These are phyloP conservation scores for Claviceps sp. DNA, from an alignment of 2,329 filamentous ascomycete species.

Conservation along the genomic window DNA sequence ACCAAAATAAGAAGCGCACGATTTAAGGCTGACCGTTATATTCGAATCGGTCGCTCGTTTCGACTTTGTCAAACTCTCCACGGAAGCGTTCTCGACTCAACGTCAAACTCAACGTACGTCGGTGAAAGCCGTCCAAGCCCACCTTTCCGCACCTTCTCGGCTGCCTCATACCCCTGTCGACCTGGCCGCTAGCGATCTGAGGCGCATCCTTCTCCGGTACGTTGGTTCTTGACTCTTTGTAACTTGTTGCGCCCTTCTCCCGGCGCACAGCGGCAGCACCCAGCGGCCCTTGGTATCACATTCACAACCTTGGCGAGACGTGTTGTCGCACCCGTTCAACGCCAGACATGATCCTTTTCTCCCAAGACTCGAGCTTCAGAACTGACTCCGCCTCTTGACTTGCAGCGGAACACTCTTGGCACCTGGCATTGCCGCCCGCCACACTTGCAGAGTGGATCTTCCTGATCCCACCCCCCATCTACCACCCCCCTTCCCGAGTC, in stretches of 20 bases:
- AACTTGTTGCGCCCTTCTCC: neutral
- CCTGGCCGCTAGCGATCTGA: conserved; percentile 11
- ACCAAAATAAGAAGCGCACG: neutral
- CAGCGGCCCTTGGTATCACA: neutral
- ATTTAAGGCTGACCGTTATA: neutral
- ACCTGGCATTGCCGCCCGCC: neutral
- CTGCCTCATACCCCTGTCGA: conserved; percentile 10
- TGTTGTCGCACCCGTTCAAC: neutral
- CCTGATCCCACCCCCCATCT: neutral
- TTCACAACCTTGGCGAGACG: too few species aligned
- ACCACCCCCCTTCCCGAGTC: neutral
- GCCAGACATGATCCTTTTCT: neutral
- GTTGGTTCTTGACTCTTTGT: conserved; percentile 5
- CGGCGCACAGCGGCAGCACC: conserved; percentile 3
- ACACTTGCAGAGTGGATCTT: neutral
- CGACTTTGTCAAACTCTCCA: neutral
- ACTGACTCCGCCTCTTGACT: neutral
- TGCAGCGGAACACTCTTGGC: neutral
- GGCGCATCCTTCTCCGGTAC: conserved; percentile 6
- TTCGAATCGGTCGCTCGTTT: neutral
- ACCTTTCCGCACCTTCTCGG: conserved; percentile 2
- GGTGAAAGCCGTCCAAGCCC: neutral
- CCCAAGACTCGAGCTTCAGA: neutral
- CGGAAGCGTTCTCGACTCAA: neutral
- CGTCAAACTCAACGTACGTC: neutral